Evolutionary conservation across 2,329 filamentous ascomycete genomes (phyloP).

Genomic region (Colletotrichum musae): DNA sequence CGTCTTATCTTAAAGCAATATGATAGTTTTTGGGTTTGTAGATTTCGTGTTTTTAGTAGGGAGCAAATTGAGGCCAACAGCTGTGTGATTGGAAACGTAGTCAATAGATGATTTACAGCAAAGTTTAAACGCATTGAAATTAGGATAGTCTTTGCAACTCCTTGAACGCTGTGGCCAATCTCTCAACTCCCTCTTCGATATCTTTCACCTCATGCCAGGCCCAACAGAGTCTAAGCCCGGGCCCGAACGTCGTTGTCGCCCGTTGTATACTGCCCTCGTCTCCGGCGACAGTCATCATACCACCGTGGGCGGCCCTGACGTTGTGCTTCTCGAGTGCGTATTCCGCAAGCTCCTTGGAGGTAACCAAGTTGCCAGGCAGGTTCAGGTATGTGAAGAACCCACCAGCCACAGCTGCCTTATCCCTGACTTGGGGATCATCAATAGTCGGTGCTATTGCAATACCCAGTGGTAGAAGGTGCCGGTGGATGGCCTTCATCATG

Average conservation of each 20-base stretch:
- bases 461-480: not conserved
- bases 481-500: not conserved
- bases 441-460: not conserved
- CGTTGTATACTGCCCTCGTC: conserved; percentile 51
- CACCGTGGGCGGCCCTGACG: not conserved
- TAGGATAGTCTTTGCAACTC: not conserved
- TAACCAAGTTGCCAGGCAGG: not conserved
- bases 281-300: not conserved
- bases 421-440: not conserved
- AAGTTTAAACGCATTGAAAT: not conserved
- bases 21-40: too few relatives aligned
- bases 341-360: not conserved
- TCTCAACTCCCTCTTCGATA: conserved; percentile 76
- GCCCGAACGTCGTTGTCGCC: conserved; percentile 66
- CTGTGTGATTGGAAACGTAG: not conserved
- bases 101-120: not conserved
- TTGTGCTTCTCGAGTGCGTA: not conserved
- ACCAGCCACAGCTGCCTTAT: not conserved
- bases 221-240: conserved; percentile 77
- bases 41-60: not conserved
- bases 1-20: too few relatives aligned
- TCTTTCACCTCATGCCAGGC: conserved; percentile 78
- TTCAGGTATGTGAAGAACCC: not conserved
- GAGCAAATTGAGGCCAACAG: not conserved
- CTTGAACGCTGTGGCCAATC: conserved; percentile 61